Evolutionary conservation across 202 grass and related monocot species (phyloP).

Genomic region (Schoenoplectus triqueter): DNA sequence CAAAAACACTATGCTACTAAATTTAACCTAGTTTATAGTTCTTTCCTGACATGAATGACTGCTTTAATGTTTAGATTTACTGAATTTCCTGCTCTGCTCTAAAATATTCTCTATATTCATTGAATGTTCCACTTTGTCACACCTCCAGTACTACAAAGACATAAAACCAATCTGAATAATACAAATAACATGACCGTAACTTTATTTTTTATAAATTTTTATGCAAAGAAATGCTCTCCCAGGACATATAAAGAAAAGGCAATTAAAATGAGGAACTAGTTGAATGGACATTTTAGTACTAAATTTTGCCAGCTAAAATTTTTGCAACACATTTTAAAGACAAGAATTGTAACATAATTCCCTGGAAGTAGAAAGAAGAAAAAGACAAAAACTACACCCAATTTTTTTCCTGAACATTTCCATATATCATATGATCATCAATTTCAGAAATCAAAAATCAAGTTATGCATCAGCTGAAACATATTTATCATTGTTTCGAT

Average conservation of each 20-base stretch:
- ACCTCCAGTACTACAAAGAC: not conserved
- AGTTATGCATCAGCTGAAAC: constrained; percentile 23
- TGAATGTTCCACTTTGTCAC: not conserved
- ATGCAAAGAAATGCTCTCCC: not conserved
- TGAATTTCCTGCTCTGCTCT: not conserved
- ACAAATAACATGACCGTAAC: not conserved
- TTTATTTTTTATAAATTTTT: not conserved
- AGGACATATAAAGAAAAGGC: not conserved
- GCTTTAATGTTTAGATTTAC: not conserved
- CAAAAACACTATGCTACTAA: not conserved
- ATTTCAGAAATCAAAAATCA: constrained; percentile 16
- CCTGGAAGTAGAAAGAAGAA: not conserved
- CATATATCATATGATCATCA: not conserved
- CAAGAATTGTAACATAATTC: constrained; percentile 30
- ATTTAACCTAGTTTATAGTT: not conserved
- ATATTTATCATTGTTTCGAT: constrained; percentile 18
- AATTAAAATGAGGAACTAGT: not conserved
- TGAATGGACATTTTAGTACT: not conserved
- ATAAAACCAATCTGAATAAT: not conserved
- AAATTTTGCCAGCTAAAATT: not conserved
- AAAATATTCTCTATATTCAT: not conserved
- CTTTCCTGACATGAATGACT: not conserved
- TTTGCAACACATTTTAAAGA: not conserved
- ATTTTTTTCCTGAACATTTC: not conserved
- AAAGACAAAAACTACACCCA: not conserved